These are phyloP conservation scores for Cyclospora cayetanensis DNA, from an alignment of 169 alveolate species.

Conservation along the genomic window DNA sequence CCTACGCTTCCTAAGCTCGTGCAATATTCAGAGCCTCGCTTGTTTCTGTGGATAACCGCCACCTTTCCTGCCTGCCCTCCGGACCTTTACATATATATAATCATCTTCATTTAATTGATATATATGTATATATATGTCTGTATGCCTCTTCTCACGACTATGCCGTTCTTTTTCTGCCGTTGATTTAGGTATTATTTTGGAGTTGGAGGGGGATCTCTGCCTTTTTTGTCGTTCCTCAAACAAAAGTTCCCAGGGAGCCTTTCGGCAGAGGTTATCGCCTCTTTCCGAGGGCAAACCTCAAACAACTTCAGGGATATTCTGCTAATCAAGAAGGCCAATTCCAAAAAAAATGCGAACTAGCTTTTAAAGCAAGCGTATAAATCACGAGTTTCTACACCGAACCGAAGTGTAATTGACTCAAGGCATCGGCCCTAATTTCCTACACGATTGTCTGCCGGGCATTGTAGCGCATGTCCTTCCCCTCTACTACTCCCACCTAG, in stretches of 20 bases:
- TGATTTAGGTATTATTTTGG: conserved; percentile 57
- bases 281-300: conserved; percentile 3
- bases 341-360: neutral
- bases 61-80: too few species aligned
- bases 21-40: too few species aligned
- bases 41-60: too few species aligned
- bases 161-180: too few species aligned
- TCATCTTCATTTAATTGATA: too few species aligned
- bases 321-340: neutral
- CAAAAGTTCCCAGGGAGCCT: neutral
- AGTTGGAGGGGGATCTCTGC: conserved; percentile 48
- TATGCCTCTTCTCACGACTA: too few species aligned
- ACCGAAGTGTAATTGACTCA: neutral
- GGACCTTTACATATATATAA: too few species aligned
- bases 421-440: neutral
- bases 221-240: conserved; percentile 8
- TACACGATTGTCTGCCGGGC: neutral
- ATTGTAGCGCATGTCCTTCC: neutral
- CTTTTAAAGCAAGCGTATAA: neutral
- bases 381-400: neutral
- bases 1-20: too few species aligned
- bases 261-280: neutral
- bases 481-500: neutral
- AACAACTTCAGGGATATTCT: conserved; percentile 43
- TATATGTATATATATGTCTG: too few species aligned